Base-by-base conservation (phyloP, 495 filamentous ascomycete species). In the Tetracladium marchalianum region DNA sequence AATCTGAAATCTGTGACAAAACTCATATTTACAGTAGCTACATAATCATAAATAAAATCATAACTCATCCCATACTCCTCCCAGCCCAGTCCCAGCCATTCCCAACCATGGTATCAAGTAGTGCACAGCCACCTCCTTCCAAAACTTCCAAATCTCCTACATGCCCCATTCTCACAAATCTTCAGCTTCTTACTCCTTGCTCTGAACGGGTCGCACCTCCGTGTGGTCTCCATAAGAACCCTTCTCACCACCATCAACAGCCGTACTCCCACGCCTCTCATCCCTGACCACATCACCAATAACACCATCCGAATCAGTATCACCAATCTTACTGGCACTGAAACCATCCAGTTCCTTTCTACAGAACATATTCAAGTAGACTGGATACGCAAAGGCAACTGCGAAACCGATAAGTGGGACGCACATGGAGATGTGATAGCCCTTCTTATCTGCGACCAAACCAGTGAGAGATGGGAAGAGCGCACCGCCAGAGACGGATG, bases 381-480 rank as follows among this genome's bases (percentile, higher is more conserved):
- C 45, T 11, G 62, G 62, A 40, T 59, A 66, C 5, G 56, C 50
- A 16, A 58, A 58, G 8, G 62, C 57, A 12, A 60, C 42, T n/a
- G 60, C 35, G 35, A 62, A 66, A 1, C 49, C 59, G 1, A 44
- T 43, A 32, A 64, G 41, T 5, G 57, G 54, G 9, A 66, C 59
- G 39, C 40, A 41, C 57, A 66, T 58, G 2, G 66, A 67, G 7
- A 64, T 66, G 31, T 48, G 44, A 27, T 63, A 61, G 17, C 51
- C 58, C 10, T 36, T 38, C 24, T 41, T 48, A 18, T 50, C 60
- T 8, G 46, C 48, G 5, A 76, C 75, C 5, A 67, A 68, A 11
- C 78, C 80, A 16, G 75, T 74, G 56, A 84, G 70, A 0, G 80
- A 71, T 0, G 79, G 81, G 47, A 85, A 74, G 7, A 76, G 67